A percentile compares a stretch with the other conserved stretches of the same genome.
phyloP scores from a whole-genome alignment of 768 basidiomycete species.

The Saitozyma sp. region DNA sequence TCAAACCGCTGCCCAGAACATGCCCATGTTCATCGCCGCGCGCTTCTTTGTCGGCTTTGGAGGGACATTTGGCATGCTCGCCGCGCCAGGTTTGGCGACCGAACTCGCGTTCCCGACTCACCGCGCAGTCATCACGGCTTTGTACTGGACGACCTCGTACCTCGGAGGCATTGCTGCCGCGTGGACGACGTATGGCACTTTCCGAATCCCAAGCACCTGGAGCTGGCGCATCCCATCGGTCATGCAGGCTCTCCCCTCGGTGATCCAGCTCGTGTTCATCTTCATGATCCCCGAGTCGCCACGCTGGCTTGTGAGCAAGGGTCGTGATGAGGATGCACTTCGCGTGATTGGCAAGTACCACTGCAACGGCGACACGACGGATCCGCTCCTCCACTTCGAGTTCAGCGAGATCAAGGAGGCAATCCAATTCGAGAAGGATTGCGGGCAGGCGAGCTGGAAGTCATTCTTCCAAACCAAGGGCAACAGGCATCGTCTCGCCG shows the following conservation, averaged over 20 bases:
- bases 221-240: constrained; percentile 60
- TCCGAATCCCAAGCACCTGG: constrained; percentile 9
- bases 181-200: constrained; percentile 83
- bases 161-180: constrained; percentile 76
- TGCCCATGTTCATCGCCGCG: constrained; percentile 31
- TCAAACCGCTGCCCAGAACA: constrained; percentile 27
- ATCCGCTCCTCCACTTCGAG: constrained; percentile 43
- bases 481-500: constrained; percentile 27
- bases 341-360: constrained; percentile 34
- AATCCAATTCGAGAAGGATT: constrained; percentile 28
- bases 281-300: constrained; percentile 71
- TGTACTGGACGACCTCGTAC: constrained; percentile 67
- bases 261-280: constrained; percentile 56
- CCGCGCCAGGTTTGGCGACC: constrained; percentile 78
- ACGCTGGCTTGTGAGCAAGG: constrained; percentile 41
- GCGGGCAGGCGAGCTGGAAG: constrained; percentile 24
- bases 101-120: constrained; percentile 80
- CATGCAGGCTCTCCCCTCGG: constrained; percentile 37
- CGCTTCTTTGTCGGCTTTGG: constrained; percentile 59
- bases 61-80: constrained; percentile 64
- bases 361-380: constrained; percentile 33
- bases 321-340: constrained; percentile 55
- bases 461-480: constrained; percentile 24
- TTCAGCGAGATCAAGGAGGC: constrained; percentile 57
- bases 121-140: constrained; percentile 69